These are phyloP conservation scores for Chalciporus sphaerocephalus DNA, from an alignment of 768 basidiomycete species.

Conservation along the genomic window DNA sequence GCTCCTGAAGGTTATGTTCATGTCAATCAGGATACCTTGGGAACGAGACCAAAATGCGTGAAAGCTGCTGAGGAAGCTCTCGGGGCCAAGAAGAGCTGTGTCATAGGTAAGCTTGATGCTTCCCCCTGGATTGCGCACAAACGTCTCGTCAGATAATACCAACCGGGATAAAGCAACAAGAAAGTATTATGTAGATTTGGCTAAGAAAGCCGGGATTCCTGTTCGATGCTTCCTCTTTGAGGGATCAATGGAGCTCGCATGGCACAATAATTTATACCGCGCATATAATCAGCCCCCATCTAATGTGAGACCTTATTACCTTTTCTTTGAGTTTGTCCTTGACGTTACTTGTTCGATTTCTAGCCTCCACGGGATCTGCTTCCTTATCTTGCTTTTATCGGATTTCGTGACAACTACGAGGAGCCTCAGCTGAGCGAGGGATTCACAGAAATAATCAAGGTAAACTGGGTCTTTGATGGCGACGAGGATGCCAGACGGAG, in stretches of 20 bases:
- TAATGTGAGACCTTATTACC: constrained; percentile 5
- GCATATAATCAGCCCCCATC: constrained; percentile 57
- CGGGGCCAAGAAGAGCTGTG: constrained; percentile 56
- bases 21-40: constrained; percentile 82
- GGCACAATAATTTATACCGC: constrained; percentile 92
- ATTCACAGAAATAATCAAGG: constrained; percentile 66
- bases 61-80: constrained; percentile 56
- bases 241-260: constrained; percentile 74
- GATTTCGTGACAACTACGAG: constrained; percentile 60
- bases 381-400: constrained; percentile 55
- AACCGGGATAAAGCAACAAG: constrained; percentile 72
- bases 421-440: constrained; percentile 68
- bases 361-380: constrained; percentile 50
- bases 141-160: constrained; percentile 69
- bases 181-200: constrained; percentile 65
- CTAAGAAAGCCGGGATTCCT: constrained; percentile 48
- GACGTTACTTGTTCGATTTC: background rate
- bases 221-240: constrained; percentile 73
- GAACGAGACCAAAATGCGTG: constrained; percentile 72
- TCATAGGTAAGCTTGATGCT: constrained; percentile 57
- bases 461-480: constrained; percentile 82
- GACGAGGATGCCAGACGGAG: constrained; percentile 59
- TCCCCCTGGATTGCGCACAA: background rate
- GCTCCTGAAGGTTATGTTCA: constrained; percentile 64
- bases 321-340: background rate